Conservation (phyloP, 2,329 filamentous ascomycete species). For the Alternaria metachromatica region DNA sequence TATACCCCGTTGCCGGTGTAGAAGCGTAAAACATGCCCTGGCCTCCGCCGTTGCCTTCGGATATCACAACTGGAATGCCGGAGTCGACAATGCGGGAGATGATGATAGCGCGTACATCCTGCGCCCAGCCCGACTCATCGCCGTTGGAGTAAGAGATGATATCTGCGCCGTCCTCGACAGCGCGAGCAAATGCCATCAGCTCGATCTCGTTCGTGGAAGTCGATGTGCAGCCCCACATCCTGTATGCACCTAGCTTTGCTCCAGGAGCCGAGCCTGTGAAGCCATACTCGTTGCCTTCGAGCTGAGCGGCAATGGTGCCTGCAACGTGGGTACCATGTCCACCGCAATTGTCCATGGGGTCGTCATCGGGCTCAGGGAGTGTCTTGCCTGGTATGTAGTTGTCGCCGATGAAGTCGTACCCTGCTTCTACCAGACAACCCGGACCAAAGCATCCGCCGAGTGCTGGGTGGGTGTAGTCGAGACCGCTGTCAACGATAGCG, state of each 20-base stretch:
- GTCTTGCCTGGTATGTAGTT: conserved; percentile 44
- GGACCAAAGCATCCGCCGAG: conserved; percentile 69
- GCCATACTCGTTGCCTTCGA: conserved; percentile 43
- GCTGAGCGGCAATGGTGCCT: conserved; percentile 67
- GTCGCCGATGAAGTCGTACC: conserved; percentile 66
- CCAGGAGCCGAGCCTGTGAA: conserved; percentile 30
- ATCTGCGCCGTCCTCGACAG: conserved; percentile 59
- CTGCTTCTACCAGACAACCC: conserved; percentile 64
- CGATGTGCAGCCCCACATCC: conserved; percentile 17
- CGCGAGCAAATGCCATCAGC: conserved; percentile 46
- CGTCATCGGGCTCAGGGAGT: conserved; percentile 54
- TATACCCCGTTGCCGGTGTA: conserved; percentile 51
- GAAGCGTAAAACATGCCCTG: conserved; percentile 57
- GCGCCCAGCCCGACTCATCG: conserved; percentile 36
- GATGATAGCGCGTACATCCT: conserved; percentile 51
- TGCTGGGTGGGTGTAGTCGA: conserved; percentile 67
- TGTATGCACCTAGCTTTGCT: conserved; percentile 23
- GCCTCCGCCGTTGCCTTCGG: conserved; percentile 60
- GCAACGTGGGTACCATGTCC: conserved; percentile 64
- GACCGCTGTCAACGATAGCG: conserved; percentile 52
- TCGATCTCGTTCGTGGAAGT: conserved; percentile 17
- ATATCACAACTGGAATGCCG: conserved; percentile 59
- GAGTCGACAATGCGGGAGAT: conserved; percentile 53
- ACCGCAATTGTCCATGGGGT: conserved; percentile 59
- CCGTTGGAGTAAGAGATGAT: conserved; percentile 42